Conservation (phyloP, 140 eudicot genomes). For the Senecio squalidus region DNA sequence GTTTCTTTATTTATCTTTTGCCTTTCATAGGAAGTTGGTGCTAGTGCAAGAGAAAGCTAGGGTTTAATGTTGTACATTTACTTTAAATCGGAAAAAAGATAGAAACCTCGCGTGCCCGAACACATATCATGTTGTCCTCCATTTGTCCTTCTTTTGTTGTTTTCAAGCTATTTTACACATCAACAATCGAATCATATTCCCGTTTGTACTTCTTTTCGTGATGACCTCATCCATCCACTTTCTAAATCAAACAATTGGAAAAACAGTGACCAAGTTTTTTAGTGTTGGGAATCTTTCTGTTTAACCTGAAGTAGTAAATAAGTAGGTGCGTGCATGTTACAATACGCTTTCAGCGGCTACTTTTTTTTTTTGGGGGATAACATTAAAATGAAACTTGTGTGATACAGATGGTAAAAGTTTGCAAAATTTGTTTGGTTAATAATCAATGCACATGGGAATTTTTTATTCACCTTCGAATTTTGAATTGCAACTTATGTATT, state of each 20-base stretch:
- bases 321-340: background rate
- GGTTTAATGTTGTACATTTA: conserved; percentile 5
- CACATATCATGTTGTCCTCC: conserved; percentile 46
- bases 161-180: conserved; percentile 4
- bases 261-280: background rate
- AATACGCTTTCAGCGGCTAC: background rate
- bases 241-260: conserved; percentile 13
- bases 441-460: conserved; percentile 15
- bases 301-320: conserved; percentile 10
- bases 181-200: conserved; percentile 24
- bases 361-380: conserved; percentile 1
- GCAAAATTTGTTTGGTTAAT: conserved; percentile 9
- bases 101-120: conserved; percentile 35
- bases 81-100: conserved; percentile 17
- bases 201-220: conserved; percentile 1
- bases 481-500: background rate
- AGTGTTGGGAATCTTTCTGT: conserved; percentile 7
- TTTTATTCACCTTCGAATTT: conserved; percentile 9
- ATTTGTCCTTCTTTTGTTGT: conserved; percentile 20
- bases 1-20: conserved; percentile 3
- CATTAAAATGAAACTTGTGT: background rate
- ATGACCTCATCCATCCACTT: conserved; percentile 25
- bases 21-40: conserved; percentile 6
- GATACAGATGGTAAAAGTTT: background rate
- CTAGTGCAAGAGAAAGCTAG: conserved; percentile 33